Conservation (phyloP, 2,329 filamentous ascomycete species). For the Septoria petroselini region DNA sequence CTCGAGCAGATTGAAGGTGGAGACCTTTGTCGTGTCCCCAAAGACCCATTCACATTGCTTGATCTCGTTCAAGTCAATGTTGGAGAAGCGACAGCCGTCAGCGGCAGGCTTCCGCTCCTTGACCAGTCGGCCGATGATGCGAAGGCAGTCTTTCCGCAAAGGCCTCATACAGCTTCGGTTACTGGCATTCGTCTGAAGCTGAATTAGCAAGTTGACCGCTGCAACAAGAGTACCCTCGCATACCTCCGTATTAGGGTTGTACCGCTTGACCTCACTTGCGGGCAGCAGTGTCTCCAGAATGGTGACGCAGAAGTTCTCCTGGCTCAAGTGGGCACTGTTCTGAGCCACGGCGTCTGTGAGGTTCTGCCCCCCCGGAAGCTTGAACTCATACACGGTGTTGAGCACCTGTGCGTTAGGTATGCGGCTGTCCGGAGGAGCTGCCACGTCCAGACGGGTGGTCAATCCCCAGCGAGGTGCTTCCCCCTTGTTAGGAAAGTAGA, state of each 20-base stretch:
- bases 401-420: constrained; percentile 14
- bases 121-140: constrained; percentile 4
- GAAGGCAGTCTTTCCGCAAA: constrained; percentile 7
- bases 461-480: constrained; percentile 15
- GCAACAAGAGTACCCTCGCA: not conserved
- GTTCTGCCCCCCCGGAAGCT: constrained; percentile 4
- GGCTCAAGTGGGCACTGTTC: constrained; percentile 12
- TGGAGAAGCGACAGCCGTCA: constrained; percentile 10
- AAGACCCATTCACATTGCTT: constrained; percentile 15
- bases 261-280: not conserved
- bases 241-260: not conserved
- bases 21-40: not conserved
- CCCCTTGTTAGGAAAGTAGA: constrained; percentile 8
- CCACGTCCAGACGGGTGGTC: constrained; percentile 11
- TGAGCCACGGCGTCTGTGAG: constrained; percentile 9
- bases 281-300: constrained; percentile 13
- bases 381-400: constrained; percentile 16
- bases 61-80: constrained; percentile 7
- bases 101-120: constrained; percentile 7
- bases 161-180: constrained; percentile 12
- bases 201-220: not conserved
- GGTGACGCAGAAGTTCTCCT: constrained; percentile 18
- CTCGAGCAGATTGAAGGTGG: constrained; percentile 14
- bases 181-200: constrained; percentile 14
- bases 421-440: not conserved